Evolutionary conservation across 108 stramenopile genomes (phyloP), one percentile per base, ranked within the genome.

Genomic region (Skeletonema menzelii): DNA sequence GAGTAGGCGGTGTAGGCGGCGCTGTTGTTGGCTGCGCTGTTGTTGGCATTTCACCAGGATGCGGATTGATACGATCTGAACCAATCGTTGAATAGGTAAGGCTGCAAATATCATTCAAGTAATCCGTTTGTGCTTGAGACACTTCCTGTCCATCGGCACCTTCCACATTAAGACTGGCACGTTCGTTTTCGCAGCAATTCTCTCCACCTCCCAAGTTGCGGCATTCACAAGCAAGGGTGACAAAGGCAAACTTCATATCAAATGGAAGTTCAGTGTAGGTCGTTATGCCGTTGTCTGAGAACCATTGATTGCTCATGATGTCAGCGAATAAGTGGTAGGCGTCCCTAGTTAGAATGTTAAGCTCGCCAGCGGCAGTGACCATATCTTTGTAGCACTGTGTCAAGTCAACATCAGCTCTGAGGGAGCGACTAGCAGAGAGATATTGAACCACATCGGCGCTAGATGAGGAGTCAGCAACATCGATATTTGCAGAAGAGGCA

Each of bases 211-310:
- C 72, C n/a, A 46, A 30, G 8, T 42, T 47, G 11, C 38, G 37
- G 55, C 72, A 73, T 35, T 73, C 49, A 30, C 72, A 73, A 13
- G 53, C n/a, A 22, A 73, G 72, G 20, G 72, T 73, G 27, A 73
- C 63, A 17, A 73, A 73, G 53, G 32, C 59, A 35, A 34, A 60
- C 59, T 60, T 60, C 37, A 34, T 60, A 34, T 60, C 34, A 24
- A 30, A 60, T 10, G 59, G 28, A 31, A 60, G 30, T 5, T 31
- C 59, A 19, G 13, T 14, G 59, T 60, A 60, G 17, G 17, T 2
- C 8, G 14, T 17, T 24, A 60, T 32, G 28, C 10, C 59, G 31
- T 60, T 60, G n/a, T 31, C 59, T 17, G 34, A 31, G 30, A 60
- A 60, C 37, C 34, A 60, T 31, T 35, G 32, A 10, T 60, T 60